Evolutionary conservation across 148 eudicot species (phyloP), one percentile per base, ranked within the genome.

Genomic region (Rhododendron griersonianum): DNA sequence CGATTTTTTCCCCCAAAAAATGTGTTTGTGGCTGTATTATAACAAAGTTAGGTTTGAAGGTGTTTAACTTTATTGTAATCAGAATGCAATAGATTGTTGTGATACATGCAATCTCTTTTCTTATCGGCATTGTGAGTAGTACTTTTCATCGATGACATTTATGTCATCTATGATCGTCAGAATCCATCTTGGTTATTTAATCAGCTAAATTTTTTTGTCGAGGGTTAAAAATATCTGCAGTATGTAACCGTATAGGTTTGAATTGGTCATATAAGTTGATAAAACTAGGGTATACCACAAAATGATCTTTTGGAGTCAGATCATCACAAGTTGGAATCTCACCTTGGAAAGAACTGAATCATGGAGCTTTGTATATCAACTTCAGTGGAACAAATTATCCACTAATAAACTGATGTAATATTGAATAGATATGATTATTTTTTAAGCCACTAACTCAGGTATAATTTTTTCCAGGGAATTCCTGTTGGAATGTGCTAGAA

Each of bases 401-500:
- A 11, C 3, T 45, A 25, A 83, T 25, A 69, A n/a, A 69, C 37
- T 25, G 7, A 16, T 44, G 23, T 83, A 15, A 8, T 7, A 53
- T 30, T 23, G 45, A 53, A 53, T 51, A 81, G n/a, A 8, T n/a
- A 30, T 67, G 3, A 48, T 69, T 48, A 69, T 63, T 4, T n/a
- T 65, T 23, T 37, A 65, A 30, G 61, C 77, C 65, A 44, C 77
- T 77, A 5, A 75, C 65, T 28, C 45, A 13, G 0, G 3, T 81
- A 25, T 45, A 1, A 5, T 48, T 25, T 45, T 81, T 51, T 55
- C 82, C 94, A 95, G 99, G 93, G 90, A 90, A 82, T 97, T 95
- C 86, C 98, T 97, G 28, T 87, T 93, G 87, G 98, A 94, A 84
- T 87, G 89, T 85, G 99, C 98, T 28, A 88, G 85, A 82, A 94